Evolutionary conservation across 192 early-diverging fungal genomes (phyloP).

Genomic region (Mortierella hygrophila): DNA sequence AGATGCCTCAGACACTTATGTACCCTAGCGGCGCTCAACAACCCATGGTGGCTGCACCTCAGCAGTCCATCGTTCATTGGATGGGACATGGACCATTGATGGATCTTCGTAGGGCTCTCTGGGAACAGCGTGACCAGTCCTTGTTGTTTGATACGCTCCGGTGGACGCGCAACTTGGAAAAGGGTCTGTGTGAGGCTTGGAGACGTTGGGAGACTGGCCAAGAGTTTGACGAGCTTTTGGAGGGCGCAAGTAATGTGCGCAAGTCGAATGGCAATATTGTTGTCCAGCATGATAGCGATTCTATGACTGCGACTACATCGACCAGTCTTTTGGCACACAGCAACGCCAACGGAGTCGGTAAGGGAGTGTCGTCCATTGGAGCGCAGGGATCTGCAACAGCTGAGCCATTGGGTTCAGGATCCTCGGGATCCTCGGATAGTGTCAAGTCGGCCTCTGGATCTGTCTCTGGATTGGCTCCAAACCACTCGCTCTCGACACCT

Average conservation of each 20-base stretch:
- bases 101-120: conserved; percentile 77
- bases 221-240: conserved; percentile 64
- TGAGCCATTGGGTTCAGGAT: background rate
- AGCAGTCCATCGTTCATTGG: conserved; percentile 53
- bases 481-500: background rate
- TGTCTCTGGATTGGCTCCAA: background rate
- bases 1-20: background rate
- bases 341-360: background rate
- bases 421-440: background rate
- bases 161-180: conserved; percentile 89
- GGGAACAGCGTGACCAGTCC: conserved; percentile 82
- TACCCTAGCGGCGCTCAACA: background rate
- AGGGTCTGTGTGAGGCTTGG: conserved; percentile 79
- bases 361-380: background rate
- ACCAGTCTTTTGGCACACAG: background rate
- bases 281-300: conserved; percentile 19
- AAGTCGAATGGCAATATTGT: conserved; percentile 36
- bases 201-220: conserved; percentile 74
- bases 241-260: conserved; percentile 14
- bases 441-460: background rate
- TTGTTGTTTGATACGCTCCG: conserved; percentile 89
- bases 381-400: background rate
- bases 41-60: conserved; percentile 1
- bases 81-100: conserved; percentile 66
- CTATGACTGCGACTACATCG: background rate